These are phyloP conservation scores for Penicillium malachiteum DNA, from an alignment of 495 filamentous ascomycete species.

Conservation along the genomic window DNA sequence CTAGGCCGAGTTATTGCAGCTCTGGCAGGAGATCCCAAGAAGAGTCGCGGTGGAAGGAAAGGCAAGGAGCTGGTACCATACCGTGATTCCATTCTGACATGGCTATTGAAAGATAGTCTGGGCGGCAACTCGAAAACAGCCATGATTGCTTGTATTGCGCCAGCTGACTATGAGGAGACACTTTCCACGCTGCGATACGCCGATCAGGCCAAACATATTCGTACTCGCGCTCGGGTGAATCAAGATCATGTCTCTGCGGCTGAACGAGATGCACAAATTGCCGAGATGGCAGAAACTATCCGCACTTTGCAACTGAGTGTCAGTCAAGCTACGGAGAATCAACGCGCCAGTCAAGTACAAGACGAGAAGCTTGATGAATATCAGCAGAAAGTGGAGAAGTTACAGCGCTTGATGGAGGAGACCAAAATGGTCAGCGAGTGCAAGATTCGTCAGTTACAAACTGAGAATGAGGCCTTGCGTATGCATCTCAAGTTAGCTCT, in stretches of 20 bases:
- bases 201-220: slow-evolving; percentile 96
- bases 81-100: slow-evolving; percentile 95
- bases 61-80: slow-evolving; percentile 82
- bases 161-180: slow-evolving; percentile 95
- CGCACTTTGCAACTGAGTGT: slow-evolving; percentile 76
- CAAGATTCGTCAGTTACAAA: slow-evolving; percentile 83
- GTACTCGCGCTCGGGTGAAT: slow-evolving; percentile 94
- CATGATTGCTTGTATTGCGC: slow-evolving; percentile 97
- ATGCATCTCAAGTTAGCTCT: slow-evolving; percentile 82
- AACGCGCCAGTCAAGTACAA: slow-evolving; percentile 52
- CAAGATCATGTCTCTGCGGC: slow-evolving; percentile 84
- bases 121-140: slow-evolving; percentile 97
- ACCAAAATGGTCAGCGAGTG: slow-evolving; percentile 79
- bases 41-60: slow-evolving; percentile 49
- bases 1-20: slow-evolving; percentile 97
- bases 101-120: slow-evolving; percentile 91
- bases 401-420: slow-evolving; percentile 96
- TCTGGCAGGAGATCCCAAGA: slow-evolving; percentile 73
- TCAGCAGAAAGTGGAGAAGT: slow-evolving; percentile 74
- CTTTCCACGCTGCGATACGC: slow-evolving; percentile 94
- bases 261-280: slow-evolving; percentile 89
- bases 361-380: slow-evolving; percentile 87
- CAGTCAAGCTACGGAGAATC: slow-evolving; percentile 46
- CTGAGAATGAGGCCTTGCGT: slow-evolving; percentile 84
- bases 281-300: slow-evolving; percentile 92